Percentiles rank a stretch among this genome's conserved stretches.
Evolutionary conservation across 257 asterid species (phyloP).

Genomic region (Asclepias syriaca): DNA sequence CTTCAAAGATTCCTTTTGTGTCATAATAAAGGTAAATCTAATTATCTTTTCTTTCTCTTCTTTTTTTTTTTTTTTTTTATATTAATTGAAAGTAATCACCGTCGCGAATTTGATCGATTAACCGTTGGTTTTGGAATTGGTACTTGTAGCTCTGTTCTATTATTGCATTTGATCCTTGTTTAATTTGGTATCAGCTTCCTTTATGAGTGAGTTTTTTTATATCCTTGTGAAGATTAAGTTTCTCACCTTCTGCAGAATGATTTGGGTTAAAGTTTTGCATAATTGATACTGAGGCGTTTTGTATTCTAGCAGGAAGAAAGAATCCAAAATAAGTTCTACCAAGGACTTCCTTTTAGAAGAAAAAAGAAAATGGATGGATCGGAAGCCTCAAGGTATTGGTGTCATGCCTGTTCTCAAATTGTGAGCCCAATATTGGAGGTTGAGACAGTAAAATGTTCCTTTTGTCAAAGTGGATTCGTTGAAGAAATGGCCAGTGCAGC

Average conservation of each 20-base stretch:
- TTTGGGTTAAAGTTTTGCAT: neutral
- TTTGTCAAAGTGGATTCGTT: conserved; percentile 68
- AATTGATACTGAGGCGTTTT: neutral
- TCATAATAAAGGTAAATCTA: neutral
- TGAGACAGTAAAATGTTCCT: conserved; percentile 63
- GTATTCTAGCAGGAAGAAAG: neutral
- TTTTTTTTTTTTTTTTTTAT: neutral
- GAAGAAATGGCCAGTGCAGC: conserved; percentile 56
- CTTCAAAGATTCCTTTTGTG: neutral
- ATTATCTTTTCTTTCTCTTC: neutral
- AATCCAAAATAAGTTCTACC: neutral
- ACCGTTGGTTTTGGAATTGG: neutral
- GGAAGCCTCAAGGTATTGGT: conserved; percentile 52
- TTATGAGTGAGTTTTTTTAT: neutral
- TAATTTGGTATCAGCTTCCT: neutral
- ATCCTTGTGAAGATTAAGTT: neutral
- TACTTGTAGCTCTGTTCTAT: neutral
- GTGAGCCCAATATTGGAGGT: conserved; percentile 60
- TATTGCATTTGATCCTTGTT: neutral
- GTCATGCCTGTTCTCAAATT: conserved; percentile 61
- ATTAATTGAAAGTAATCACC: neutral
- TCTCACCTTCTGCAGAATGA: neutral
- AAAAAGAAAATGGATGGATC: conserved; percentile 46
- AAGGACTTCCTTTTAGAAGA: neutral
- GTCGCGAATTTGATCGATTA: neutral